phyloP scores from a whole-genome alignment of 2,329 filamentous ascomycete species.

The Rhinocladiella similis region DNA sequence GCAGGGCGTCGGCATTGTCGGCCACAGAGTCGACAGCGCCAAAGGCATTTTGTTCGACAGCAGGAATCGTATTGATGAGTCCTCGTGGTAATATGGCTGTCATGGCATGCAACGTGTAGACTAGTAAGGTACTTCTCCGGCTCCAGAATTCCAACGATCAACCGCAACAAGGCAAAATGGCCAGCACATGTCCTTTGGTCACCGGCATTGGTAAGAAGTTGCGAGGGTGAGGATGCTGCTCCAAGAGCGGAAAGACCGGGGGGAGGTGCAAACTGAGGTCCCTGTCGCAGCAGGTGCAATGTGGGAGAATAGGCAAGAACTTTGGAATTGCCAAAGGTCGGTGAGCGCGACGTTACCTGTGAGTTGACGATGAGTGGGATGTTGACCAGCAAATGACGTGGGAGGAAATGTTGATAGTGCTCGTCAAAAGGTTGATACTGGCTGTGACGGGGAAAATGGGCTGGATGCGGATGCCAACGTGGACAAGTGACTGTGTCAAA shows the following conservation, averaged over 20 bases:
- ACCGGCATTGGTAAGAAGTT: not conserved
- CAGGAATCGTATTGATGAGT: constrained; percentile 17
- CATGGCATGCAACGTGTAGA: constrained; percentile 20
- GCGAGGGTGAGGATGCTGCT: not conserved
- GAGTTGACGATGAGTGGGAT: not conserved
- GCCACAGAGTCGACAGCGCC: constrained; percentile 6
- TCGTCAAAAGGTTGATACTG: not conserved
- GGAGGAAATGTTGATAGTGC: not conserved
- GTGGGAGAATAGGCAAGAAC: not conserved
- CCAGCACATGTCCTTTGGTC: constrained; percentile 18
- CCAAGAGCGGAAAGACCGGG: not conserved
- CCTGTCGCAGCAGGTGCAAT: not conserved
- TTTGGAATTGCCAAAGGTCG: not conserved
- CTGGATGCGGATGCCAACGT: not conserved
- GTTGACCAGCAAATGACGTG: not conserved
- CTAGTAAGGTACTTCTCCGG: constrained; percentile 10
- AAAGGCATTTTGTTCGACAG: constrained; percentile 13
- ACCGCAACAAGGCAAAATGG: constrained; percentile 3
- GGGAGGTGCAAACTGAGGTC: not conserved
- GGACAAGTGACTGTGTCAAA: not conserved
- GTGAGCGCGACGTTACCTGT: not conserved
- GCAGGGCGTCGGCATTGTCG: constrained; percentile 33
- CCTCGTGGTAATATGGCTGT: constrained; percentile 23
- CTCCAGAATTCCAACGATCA: constrained; percentile 18
- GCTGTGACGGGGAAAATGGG: not conserved